These are phyloP conservation scores for Moesziomyces sp. DNA, from an alignment of 1,284 basidiomycete species.

Conservation along the genomic window DNA sequence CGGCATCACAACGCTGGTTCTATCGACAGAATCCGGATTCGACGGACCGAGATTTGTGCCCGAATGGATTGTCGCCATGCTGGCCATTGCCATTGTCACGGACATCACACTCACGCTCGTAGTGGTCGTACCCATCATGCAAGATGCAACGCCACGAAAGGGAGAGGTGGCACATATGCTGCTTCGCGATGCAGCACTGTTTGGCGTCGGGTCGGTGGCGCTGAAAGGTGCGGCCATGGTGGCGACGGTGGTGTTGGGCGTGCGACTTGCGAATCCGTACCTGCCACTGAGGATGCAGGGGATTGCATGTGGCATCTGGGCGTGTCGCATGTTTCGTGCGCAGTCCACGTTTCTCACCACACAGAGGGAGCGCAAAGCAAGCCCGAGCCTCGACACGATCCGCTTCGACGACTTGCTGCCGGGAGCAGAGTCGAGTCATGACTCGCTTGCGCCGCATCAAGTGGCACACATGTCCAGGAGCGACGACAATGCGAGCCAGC, in stretches of 20 bases:
- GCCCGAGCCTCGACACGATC: slow-evolving; percentile 10
- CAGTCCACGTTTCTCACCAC: slow-evolving; percentile 20
- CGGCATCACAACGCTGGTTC: not conserved
- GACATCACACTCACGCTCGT: slow-evolving; percentile 1
- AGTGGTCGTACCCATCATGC: slow-evolving; percentile 18
- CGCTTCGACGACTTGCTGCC: not conserved
- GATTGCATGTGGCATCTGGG: slow-evolving; percentile 28
- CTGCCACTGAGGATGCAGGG: slow-evolving; percentile 19
- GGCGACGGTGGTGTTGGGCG: not conserved
- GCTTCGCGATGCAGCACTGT: slow-evolving; percentile 24
- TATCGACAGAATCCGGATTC: too few relatives aligned
- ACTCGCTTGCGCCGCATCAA: too few relatives aligned
- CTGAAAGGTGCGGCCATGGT: slow-evolving; percentile 18
- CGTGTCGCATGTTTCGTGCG: slow-evolving; percentile 31
- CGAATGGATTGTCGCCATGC: slow-evolving; percentile 21
- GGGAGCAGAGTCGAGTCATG: too few relatives aligned
- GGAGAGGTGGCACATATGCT: slow-evolving; percentile 30
- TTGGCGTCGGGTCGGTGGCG: slow-evolving; percentile 17
- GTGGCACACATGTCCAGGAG: too few relatives aligned
- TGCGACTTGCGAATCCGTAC: slow-evolving; percentile 8
- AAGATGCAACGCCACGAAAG: not conserved
- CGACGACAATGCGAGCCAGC: too few relatives aligned
- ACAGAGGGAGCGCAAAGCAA: slow-evolving; percentile 10
- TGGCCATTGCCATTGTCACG: slow-evolving; percentile 12
- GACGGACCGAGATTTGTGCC: not conserved